Percentiles rank a stretch among this genome's conserved stretches.
phyloP scores from a whole-genome alignment of 441 rosid genomes.

The Eugenia klotzschiana region DNA sequence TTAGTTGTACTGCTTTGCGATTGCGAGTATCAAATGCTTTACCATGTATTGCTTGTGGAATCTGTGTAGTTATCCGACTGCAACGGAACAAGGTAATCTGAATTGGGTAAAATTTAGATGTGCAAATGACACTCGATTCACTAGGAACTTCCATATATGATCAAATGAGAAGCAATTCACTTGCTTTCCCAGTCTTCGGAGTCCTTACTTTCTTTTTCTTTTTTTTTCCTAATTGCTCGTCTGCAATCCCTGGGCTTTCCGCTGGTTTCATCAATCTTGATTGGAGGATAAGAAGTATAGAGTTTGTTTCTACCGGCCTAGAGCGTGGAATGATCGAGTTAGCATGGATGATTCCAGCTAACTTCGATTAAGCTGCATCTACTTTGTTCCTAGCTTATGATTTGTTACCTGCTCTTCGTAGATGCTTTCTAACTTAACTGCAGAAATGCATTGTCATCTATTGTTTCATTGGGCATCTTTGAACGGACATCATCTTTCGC shows the following conservation, averaged over 20 bases:
- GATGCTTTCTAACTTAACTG: not conserved
- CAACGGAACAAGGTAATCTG: not conserved
- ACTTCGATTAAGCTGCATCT: not conserved
- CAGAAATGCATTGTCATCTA: not conserved
- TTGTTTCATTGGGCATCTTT: not conserved
- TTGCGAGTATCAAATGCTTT: not conserved
- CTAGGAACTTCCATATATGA: not conserved
- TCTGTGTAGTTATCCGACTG: not conserved
- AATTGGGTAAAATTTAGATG: not conserved
- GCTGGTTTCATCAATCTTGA: not conserved
- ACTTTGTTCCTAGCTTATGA: not conserved
- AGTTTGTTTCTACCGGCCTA: not conserved
- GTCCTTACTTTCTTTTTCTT: not conserved
- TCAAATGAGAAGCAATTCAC: not conserved
- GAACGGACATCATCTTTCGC: not conserved
- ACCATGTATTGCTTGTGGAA: not conserved
- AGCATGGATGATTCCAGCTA: not conserved
- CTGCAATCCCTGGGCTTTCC: not conserved
- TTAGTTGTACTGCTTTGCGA: not conserved
- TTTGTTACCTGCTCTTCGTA: not conserved
- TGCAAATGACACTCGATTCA: not conserved
- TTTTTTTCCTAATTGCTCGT: not conserved
- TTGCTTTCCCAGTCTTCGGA: not conserved
- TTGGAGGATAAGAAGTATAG: not conserved
- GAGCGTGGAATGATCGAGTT: not conserved